Evolutionary conservation across 441 rosid species (phyloP).

Genomic region (Viola pubescens): DNA sequence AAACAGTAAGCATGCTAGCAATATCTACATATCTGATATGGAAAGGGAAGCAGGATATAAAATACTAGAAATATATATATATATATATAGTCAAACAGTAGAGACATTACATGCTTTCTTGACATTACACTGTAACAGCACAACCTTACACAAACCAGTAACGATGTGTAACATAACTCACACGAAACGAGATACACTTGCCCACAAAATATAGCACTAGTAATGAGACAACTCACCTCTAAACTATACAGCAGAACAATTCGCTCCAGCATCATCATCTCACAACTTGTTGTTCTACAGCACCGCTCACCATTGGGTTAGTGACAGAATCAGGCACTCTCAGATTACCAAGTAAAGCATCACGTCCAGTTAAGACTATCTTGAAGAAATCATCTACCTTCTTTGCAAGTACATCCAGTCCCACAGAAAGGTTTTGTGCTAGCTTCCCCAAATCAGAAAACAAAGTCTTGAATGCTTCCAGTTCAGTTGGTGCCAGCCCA

Average conservation of each 20-base stretch:
- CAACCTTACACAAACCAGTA: constrained; percentile 15
- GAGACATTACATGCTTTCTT: background rate
- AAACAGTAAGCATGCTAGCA: no score
- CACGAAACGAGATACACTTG: constrained; percentile 4
- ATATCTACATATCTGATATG: no score
- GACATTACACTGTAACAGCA: constrained; percentile 8
- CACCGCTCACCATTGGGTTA: constrained; percentile 29
- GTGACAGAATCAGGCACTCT: constrained; percentile 33
- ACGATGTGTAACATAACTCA: constrained; percentile 6
- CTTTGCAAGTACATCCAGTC: constrained; percentile 55
- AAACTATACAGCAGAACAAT: constrained; percentile 13
- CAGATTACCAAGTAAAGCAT: constrained; percentile 71
- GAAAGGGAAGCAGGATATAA: no score
- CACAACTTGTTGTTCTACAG: constrained; percentile 25
- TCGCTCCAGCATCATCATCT: constrained; percentile 26
- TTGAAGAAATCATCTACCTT: constrained; percentile 80
- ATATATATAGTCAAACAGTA: no score
- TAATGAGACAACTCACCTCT: constrained; percentile 23
- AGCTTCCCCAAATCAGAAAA: constrained; percentile 30
- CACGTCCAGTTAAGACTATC: constrained; percentile 65
- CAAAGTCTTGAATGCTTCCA: constrained; percentile 32
- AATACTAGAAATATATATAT: no score
- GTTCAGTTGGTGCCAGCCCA: constrained; percentile 26
- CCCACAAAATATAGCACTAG: background rate
- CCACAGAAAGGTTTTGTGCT: constrained; percentile 42